Conservation (phyloP, 345 rosid genomes). For the Carallia pectinifolia region DNA sequence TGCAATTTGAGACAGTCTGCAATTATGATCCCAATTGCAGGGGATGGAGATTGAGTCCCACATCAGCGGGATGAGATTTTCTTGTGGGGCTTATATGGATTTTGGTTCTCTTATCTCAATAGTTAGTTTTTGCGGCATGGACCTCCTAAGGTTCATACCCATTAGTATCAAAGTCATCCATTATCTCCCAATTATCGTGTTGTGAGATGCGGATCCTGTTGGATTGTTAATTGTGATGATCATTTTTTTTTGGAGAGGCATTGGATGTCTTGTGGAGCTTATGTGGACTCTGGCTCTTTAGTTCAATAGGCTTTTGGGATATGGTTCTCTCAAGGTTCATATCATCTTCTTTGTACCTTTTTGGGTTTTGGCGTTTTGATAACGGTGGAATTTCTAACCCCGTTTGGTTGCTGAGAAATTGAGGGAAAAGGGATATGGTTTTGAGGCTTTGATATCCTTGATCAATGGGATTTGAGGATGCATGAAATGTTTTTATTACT, state of each 20-base stretch:
- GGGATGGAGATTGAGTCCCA: neutral
- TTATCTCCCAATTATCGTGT: no score
- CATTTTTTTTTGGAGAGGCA: no score
- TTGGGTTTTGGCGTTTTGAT: slow-evolving; percentile 15
- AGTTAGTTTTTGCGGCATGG: neutral
- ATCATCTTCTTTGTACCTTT: no score
- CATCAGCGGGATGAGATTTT: neutral
- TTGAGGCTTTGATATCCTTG: neutral
- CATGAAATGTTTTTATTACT: neutral
- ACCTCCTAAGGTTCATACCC: neutral
- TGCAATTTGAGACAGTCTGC: neutral
- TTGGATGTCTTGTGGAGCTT: no score
- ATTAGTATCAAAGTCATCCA: no score
- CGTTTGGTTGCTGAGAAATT: slow-evolving; percentile 30
- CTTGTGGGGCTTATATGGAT: neutral
- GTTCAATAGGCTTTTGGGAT: no score
- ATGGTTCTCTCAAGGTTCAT: no score
- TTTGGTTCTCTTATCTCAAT: neutral
- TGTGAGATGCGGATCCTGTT: no score
- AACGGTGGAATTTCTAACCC: slow-evolving; percentile 2
- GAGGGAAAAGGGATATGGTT: neutral
- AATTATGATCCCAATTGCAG: neutral
- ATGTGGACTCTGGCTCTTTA: no score
- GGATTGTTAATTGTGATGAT: no score
- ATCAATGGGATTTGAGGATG: neutral